phyloP scores from a whole-genome alignment of 2,329 filamentous ascomycete genomes.

The Nemania sp. region DNA sequence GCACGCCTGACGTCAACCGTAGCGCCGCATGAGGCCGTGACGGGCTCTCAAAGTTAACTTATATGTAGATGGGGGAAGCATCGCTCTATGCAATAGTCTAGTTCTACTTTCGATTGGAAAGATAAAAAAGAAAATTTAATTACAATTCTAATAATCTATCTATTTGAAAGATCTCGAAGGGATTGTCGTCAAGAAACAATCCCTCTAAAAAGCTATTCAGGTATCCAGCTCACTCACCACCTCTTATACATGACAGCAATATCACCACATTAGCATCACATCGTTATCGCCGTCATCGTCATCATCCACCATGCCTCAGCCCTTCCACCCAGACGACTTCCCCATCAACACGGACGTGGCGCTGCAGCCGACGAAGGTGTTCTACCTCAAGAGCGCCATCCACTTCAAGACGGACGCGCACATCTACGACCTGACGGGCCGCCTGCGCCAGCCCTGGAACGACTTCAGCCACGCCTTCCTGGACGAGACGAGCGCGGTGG shows the following conservation, averaged over 20 bases:
- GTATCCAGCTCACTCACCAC: background rate
- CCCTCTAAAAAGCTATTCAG: background rate
- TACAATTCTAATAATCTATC: background rate
- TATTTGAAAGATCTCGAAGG: slow-evolving; percentile 2
- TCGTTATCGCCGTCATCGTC: background rate
- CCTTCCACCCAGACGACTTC: slow-evolving; percentile 43
- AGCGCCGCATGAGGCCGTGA: slow-evolving; percentile 17
- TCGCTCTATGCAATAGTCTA: background rate
- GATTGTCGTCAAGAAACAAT: background rate
- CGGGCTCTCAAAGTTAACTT: too few relatives aligned
- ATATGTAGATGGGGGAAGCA: slow-evolving; percentile 2
- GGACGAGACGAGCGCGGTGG: slow-evolving; percentile 32
- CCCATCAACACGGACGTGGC: slow-evolving; percentile 37
- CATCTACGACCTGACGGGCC: slow-evolving; percentile 38
- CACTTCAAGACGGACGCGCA: slow-evolving; percentile 43
- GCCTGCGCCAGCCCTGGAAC: slow-evolving; percentile 33
- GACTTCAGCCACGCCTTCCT: slow-evolving; percentile 41
- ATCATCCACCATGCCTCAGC: slow-evolving; percentile 37
- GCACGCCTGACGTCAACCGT: slow-evolving; percentile 26
- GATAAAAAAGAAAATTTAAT: background rate
- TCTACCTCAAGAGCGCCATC: slow-evolving; percentile 41
- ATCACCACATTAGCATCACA: background rate
- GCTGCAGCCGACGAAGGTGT: slow-evolving; percentile 35
- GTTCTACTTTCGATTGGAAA: background rate
- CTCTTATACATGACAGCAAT: background rate